Base-by-base conservation (phyloP, 768 basidiomycete genomes). In the Plicaturopsis crispa region DNA sequence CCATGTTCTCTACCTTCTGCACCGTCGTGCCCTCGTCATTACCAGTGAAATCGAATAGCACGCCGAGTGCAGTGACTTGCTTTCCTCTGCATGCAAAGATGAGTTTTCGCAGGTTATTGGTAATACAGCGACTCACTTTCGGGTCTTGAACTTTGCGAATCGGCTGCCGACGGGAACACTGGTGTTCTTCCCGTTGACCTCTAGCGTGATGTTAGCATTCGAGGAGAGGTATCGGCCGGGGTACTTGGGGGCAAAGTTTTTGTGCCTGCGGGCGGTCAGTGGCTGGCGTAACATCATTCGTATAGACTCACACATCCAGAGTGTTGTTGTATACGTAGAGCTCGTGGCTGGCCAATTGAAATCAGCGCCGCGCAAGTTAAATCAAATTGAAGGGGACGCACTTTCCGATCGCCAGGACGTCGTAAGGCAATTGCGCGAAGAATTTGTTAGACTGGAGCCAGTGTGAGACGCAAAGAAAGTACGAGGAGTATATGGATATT, bases 381-480 rank as follows among this genome's bases (percentile, higher is more conserved):
- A 28, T 28, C 43, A 37, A 38, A 31, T 24, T 24, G 16, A 31
- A 18, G 5, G 8, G 17, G 18, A 59, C 83, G 28, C 51, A 81
- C 77, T 92, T 93, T 52, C 91, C 90, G 36, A 91, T 88, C 2
- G 86, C 62, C 53, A 91, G 72, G 2, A 89, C 50, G 51, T 94
- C 91, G 51, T 89, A 93, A 0, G 83, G 82, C 14, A 93, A 65
- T 39, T 74, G 60, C 16, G 72, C 60, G 45, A 92, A 65, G 56
- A 90, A 80, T 51, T 81, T 62, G 56, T 88, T 87, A n/a, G 84
- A 61, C 81, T 85, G 40, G 13, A 35, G 36, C 34, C 36, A 26
- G 36, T 6, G 16, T 44, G 38, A 28, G 36, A 38, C 21, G 19
- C 31, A 1, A 17, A 2, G 24, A 5, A 6, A 17, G 12, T 38